Evolutionary conservation across 352 stramenopile genomes (phyloP), one percentile per base, ranked within the genome.

Genomic region (Paralagenidium karlingii): DNA sequence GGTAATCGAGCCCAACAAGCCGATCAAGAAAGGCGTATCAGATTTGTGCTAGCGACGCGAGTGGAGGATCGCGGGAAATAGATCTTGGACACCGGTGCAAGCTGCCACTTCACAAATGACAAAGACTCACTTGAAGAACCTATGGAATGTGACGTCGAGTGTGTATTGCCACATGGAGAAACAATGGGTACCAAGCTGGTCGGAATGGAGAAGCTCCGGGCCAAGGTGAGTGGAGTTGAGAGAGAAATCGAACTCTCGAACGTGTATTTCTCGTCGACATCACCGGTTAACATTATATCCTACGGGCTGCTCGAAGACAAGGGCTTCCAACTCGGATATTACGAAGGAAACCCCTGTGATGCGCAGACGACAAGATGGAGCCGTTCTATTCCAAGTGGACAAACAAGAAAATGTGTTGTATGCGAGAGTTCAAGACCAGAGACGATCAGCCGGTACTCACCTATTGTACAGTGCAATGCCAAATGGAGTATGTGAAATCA

Each of bases 131-230:
- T 33, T 13, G 13, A 33, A 13, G 28, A 33, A 13, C 28, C 28
- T 13, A n/a, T 33, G n/a, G 28, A 33, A n/a, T 33, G 28, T n/a
- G 28, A 33, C 34, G 34, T 31, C 13, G 34, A 39, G n/a, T 33
- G 28, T n/a, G 13, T n/a, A 13, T n/a, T 33, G 13, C 28, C 28
- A n/a, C 13, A 33, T n/a, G 28, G 28, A 13, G 28, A n/a, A n/a
- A 33, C 13, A 13, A 33, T 33, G 28, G n/a, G 28, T 13, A 33
- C n/a, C 13, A 13, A 33, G 28, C 13, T 33, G 13, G n/a, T 13
- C 13, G 28, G 28, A 33, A 33, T 13, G 13, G 28, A 13, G 28
- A 33, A 13, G n/a, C n/a, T 33, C 28, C 13, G n/a, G 28, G 28
- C 28, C 13, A 13, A n/a, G 13, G 28, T 33, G 13, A n/a, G n/a